Percentiles rank a stretch among this genome's conserved stretches.
phyloP scores from a whole-genome alignment of 2,329 filamentous ascomycete species.

The Colletotrichum eleusines region DNA sequence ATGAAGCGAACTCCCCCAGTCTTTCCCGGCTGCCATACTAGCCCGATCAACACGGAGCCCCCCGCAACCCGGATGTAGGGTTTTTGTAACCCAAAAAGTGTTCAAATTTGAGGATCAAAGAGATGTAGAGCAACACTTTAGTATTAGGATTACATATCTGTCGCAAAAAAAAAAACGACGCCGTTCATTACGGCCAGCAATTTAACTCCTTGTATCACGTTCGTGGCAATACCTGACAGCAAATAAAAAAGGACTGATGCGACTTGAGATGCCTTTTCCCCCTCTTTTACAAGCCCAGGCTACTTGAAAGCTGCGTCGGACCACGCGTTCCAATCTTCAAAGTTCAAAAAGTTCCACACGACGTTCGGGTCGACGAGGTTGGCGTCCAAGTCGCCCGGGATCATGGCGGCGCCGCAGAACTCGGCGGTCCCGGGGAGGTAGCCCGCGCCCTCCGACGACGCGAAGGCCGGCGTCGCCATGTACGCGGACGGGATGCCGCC shows the following conservation, averaged over 20 bases:
- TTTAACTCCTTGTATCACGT: no score
- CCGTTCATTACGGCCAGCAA: no score
- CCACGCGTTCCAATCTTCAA: constrained; percentile 40
- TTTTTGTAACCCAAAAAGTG: no score
- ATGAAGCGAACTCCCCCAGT: background rate
- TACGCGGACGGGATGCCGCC: constrained; percentile 1
- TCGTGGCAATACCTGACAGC: no score
- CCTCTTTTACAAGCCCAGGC: accelerated
- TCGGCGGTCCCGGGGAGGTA: constrained; percentile 1
- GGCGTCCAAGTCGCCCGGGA: constrained; percentile 33
- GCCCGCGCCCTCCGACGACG: background rate
- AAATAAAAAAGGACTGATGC: background rate
- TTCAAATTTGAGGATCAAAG: no score
- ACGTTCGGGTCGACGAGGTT: constrained; percentile 39
- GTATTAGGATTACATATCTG: no score
- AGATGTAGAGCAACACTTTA: no score
- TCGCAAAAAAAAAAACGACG: no score
- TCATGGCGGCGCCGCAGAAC: constrained; percentile 21
- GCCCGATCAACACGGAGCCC: no score
- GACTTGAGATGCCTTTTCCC: background rate
- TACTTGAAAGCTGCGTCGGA: constrained; percentile 34
- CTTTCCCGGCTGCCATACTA: no score
- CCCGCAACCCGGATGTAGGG: no score
- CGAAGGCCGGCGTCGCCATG: constrained; percentile 3
- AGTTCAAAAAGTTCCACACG: constrained; percentile 41